Evolutionary conservation across 345 rosid species (phyloP), one percentile per base, ranked within the genome.

Genomic region (Rhizophora apiculata): DNA sequence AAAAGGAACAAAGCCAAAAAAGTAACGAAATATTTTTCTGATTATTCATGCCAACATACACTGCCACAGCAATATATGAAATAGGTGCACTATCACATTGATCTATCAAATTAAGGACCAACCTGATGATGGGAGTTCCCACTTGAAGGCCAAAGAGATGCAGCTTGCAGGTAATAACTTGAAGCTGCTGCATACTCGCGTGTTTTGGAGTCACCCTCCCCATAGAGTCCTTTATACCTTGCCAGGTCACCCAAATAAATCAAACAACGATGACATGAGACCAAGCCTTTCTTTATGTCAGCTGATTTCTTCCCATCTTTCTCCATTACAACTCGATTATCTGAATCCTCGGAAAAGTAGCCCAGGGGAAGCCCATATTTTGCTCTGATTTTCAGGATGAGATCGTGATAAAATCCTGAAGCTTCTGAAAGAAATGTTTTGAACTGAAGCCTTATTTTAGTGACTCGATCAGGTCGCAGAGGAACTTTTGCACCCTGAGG

Each of bases 91-190:
- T 13, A 43, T 13, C 49, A 3, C 49, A 43, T 43, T 43, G 49
- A 43, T 43, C 18, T 3, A 43, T 43, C 18, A 8, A 56, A 56
- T 65, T 18, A 52, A 68, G 54, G 18, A 26, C 72, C 69, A 78
- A 91, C 97, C 92, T 91, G 97, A 82, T 95, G 96, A 82, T 95
- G 99, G 61, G 99, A 96, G 71, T 95, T 95, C 62, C 99, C 99
- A 79, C 86, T 87, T 62, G 87, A 85, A 62, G 99, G 96, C 87
- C 81, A 88, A 55, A 95, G 82, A 57, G 96, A 88, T 62, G 91
- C 92, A 66, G 99, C 96, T 84, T 95, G 97, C 83, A 92, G 72
- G 82, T 95, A 95, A 82, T 92, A 92, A 82, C 97, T 92, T 26
- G 96, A 86, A 32, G 99, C 99, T 56, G 99, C 96, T 30, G 89